These are phyloP conservation scores for Magnaporthales sp. DNA, from an alignment of 2,329 filamentous ascomycete genomes.

Conservation along the genomic window DNA sequence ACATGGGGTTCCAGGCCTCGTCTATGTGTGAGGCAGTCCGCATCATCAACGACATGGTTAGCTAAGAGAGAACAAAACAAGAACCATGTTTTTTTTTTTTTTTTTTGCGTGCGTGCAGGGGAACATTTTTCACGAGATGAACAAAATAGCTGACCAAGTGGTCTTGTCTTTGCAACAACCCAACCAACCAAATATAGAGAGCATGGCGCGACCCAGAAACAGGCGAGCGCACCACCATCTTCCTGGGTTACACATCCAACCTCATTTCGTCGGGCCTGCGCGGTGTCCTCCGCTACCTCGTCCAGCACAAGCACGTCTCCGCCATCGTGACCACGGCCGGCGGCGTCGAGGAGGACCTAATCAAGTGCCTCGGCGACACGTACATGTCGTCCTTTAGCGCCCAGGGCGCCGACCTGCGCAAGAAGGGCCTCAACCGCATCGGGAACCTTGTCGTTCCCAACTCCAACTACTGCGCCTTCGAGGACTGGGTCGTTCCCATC, in stretches of 20 bases:
- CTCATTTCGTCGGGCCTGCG: constrained; percentile 92
- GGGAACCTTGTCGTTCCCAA: constrained; percentile 95
- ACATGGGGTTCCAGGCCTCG: constrained; percentile 68
- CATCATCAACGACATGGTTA: constrained; percentile 94
- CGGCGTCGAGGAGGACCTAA: constrained; percentile 93
- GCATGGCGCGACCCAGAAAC: constrained; percentile 75
- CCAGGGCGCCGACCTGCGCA: constrained; percentile 66
- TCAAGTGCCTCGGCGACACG: constrained; percentile 93
- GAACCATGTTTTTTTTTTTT: neutral
- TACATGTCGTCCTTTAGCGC: constrained; percentile 84
- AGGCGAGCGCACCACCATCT: constrained; percentile 77
- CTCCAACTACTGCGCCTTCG: constrained; percentile 93
- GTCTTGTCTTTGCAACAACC: constrained; percentile 2
- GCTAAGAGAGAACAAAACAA: constrained; percentile 15
- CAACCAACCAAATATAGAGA: constrained; percentile 37
- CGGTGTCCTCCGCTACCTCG: constrained; percentile 84
- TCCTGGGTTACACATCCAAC: constrained; percentile 95
- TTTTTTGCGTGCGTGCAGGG: neutral
- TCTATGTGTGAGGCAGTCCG: constrained; percentile 79
- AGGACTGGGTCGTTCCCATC: constrained; percentile 95
- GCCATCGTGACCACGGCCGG: constrained; percentile 93
- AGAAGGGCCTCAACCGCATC: constrained; percentile 87
- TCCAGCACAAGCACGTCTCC: constrained; percentile 85
- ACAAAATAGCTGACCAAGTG: constrained; percentile 5
- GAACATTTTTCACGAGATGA: constrained; percentile 1